These are phyloP conservation scores for Dryas integrifolia DNA, from an alignment of 331 rosid species.

Conservation along the genomic window DNA sequence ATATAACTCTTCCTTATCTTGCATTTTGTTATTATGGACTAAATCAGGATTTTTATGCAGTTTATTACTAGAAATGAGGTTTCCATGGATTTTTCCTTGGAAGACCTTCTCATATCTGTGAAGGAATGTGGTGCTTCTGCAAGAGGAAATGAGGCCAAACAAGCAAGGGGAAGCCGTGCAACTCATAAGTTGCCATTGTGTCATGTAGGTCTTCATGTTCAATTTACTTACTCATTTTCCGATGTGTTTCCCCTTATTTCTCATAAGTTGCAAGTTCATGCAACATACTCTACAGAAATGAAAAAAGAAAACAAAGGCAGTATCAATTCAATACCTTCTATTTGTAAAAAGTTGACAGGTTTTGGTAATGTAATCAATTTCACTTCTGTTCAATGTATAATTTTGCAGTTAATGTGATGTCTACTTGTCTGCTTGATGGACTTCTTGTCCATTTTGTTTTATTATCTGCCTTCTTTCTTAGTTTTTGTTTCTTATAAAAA, in stretches of 20 bases:
- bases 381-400: background rate
- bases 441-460: no score
- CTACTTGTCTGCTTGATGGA: background rate
- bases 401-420: background rate
- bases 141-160: conserved; percentile 43
- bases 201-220: conserved; percentile 48
- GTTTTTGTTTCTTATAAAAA: no score
- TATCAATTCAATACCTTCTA: background rate
- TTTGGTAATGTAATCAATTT: background rate
- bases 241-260: background rate
- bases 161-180: conserved; percentile 42
- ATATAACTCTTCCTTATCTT: background rate
- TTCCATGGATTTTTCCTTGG: conserved; percentile 46
- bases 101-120: conserved; percentile 45
- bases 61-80: conserved; percentile 40
- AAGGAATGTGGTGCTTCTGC: conserved; percentile 35
- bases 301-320: conserved; percentile 15
- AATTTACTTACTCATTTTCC: conserved; percentile 5
- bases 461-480: no score
- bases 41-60: conserved; percentile 50
- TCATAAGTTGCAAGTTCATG: conserved; percentile 10
- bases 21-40: background rate
- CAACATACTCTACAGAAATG: background rate
- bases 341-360: background rate
- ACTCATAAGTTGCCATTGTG: conserved; percentile 25